Evolutionary conservation across 371 early-diverging fungal species (phyloP).

Genomic region (Coemansia sp.): DNA sequence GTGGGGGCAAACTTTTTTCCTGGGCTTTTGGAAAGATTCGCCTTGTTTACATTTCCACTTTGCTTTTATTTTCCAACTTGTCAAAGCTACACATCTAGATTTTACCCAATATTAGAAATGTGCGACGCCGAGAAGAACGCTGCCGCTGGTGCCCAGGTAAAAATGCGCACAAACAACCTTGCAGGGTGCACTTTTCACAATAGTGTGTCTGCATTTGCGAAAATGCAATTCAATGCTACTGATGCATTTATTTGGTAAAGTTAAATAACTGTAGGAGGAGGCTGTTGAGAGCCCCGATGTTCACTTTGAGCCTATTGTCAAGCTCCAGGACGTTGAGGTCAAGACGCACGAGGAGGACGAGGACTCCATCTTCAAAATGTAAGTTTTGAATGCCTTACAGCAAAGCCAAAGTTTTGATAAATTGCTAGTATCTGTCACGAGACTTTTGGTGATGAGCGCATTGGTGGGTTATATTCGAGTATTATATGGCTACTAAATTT

Average conservation of each 20-base stretch:
- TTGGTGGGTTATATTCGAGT: not conserved
- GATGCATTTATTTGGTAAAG: not conserved
- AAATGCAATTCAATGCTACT: not conserved
- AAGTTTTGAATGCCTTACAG: slow-evolving; percentile 43
- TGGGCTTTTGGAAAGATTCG: not conserved
- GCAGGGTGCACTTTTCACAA: not conserved
- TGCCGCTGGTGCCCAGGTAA: slow-evolving; percentile 44
- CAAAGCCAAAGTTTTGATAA: not conserved
- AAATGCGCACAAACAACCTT: not conserved
- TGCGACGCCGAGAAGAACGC: slow-evolving; percentile 45
- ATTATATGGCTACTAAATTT: not conserved
- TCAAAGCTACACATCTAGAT: slow-evolving; percentile 1
- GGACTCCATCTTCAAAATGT: slow-evolving; percentile 91
- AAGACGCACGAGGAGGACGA: slow-evolving; percentile 97
- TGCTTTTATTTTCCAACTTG: not conserved
- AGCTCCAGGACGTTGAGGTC: slow-evolving; percentile 86
- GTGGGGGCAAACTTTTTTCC: not conserved
- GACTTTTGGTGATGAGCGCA: not conserved
- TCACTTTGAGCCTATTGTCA: slow-evolving; percentile 95
- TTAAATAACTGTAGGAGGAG: slow-evolving; percentile 54
- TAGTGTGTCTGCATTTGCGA: not conserved
- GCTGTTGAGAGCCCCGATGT: slow-evolving; percentile 86
- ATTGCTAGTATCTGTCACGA: not conserved
- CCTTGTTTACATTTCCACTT: slow-evolving; percentile 13
- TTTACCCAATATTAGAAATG: slow-evolving; percentile 11